Conservation (phyloP, 2,329 filamentous ascomycete genomes). For the Pyrenophora teres region DNA sequence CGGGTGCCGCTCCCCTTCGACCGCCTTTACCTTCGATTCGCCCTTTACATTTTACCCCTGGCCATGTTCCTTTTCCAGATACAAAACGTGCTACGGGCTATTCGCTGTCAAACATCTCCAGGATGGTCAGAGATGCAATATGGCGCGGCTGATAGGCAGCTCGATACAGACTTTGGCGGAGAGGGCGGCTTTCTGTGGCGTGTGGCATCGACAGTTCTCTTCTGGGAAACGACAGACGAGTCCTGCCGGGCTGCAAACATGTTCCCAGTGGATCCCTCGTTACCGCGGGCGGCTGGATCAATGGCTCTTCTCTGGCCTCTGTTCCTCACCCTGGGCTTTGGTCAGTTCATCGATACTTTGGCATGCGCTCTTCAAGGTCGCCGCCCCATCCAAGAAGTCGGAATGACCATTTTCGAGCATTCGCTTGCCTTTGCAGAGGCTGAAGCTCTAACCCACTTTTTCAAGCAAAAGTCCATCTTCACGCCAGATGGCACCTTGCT, state of each 20-base stretch:
- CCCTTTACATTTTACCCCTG: conserved; percentile 40
- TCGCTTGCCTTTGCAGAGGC: conserved; percentile 95
- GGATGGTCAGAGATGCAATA: conserved; percentile 54
- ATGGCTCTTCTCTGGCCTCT: conserved; percentile 76
- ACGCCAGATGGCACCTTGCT: conserved; percentile 53
- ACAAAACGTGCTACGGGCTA: conserved; percentile 73
- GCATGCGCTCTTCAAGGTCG: conserved; percentile 87
- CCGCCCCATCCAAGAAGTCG: conserved; percentile 79
- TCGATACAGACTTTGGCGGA: conserved; percentile 56
- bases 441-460: conserved; percentile 70
- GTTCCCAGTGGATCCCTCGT: conserved; percentile 59
- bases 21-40: conserved; percentile 61
- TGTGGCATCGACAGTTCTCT: conserved; percentile 71
- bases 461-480: conserved; percentile 43
- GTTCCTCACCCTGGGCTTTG: conserved; percentile 70
- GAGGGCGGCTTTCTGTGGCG: conserved; percentile 72
- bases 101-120: conserved; percentile 82
- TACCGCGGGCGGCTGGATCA: conserved; percentile 71
- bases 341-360: conserved; percentile 87
- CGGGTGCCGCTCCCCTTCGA: conserved; percentile 76
- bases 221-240: conserved; percentile 73
- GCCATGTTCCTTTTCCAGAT: conserved; percentile 61
- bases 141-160: conserved; percentile 48
- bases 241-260: conserved; percentile 79
- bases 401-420: conserved; percentile 96